phyloP scores from a whole-genome alignment of 441 rosid species.

The Gossypium lobatum region DNA sequence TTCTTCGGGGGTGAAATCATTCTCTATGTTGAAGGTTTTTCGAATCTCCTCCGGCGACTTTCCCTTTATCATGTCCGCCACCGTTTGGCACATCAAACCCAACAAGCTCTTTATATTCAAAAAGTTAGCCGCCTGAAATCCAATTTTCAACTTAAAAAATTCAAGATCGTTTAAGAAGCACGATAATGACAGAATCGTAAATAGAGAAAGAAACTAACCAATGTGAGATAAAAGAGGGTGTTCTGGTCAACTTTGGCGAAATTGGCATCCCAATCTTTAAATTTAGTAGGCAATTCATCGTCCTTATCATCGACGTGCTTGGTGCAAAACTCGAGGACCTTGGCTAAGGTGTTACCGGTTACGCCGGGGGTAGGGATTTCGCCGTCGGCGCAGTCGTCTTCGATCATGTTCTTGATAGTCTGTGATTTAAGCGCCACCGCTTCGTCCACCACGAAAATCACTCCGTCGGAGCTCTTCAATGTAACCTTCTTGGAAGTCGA shows the following conservation, averaged over 20 bases:
- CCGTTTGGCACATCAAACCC: slow-evolving; percentile 10
- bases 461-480: not conserved
- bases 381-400: slow-evolving; percentile 1
- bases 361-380: slow-evolving; percentile 6
- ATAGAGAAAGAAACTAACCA: slow-evolving; percentile 19
- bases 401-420: slow-evolving; percentile 12
- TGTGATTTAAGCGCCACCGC: not conserved
- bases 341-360: not conserved
- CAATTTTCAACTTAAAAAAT: not conserved
- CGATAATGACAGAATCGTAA: not conserved
- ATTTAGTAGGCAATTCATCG: too few relatives aligned
- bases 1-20: not conserved
- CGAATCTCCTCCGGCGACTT: not conserved
- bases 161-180: not conserved
- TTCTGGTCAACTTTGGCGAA: slow-evolving; percentile 37
- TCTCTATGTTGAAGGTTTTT: not conserved
- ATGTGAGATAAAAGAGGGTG: slow-evolving; percentile 42
- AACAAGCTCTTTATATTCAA: not conserved
- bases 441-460: slow-evolving; percentile 4
- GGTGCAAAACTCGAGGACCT: too few relatives aligned
- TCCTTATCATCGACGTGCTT: too few relatives aligned
- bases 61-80: slow-evolving; percentile 8
- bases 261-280: slow-evolving; percentile 33
- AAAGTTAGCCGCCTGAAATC: slow-evolving; percentile 3
- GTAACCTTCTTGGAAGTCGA: not conserved